Conservation (phyloP, 1,139 yeast species). For the Yamadazyma blattariae region DNA sequence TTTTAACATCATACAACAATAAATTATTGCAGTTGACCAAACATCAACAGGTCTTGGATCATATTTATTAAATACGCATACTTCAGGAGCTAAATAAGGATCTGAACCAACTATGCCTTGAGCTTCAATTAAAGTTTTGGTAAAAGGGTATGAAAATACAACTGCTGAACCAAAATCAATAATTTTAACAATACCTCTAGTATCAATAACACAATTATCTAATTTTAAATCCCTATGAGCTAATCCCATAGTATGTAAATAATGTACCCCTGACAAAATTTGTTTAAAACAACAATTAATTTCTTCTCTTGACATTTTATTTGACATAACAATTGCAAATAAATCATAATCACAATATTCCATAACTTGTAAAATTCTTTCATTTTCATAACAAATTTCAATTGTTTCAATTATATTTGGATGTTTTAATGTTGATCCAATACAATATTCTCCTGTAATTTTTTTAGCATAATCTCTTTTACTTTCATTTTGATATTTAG, state of each 20-base stretch:
- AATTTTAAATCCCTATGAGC: conserved; percentile 91
- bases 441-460: conserved; percentile 93
- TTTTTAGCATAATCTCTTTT: conserved; percentile 89
- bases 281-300: conserved; percentile 90
- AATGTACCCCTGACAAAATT: conserved; percentile 75
- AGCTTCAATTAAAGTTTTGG: conserved; percentile 74
- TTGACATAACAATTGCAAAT: conserved; percentile 94
- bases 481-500: conserved; percentile 71
- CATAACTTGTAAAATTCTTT: conserved; percentile 87
- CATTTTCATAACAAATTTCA: conserved; percentile 87
- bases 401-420: conserved; percentile 89
- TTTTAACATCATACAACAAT: conserved; percentile 91
- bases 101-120: conserved; percentile 94
- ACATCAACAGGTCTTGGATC: conserved; percentile 94
- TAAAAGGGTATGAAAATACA: conserved; percentile 87
- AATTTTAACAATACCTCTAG: conserved; percentile 80
- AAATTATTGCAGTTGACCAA: conserved; percentile 91
- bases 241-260: conserved; percentile 82
- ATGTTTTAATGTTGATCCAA: conserved; percentile 87
- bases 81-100: conserved; percentile 94
- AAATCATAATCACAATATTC: conserved; percentile 92
- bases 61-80: conserved; percentile 73
- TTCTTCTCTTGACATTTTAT: conserved; percentile 83
- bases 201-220: conserved; percentile 89
- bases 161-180: conserved; percentile 96